Percentiles rank a stretch among this genome's conserved stretches.
Evolutionary conservation across 192 early-diverging fungal genomes (phyloP).

Genomic region (Backusella luteola): DNA sequence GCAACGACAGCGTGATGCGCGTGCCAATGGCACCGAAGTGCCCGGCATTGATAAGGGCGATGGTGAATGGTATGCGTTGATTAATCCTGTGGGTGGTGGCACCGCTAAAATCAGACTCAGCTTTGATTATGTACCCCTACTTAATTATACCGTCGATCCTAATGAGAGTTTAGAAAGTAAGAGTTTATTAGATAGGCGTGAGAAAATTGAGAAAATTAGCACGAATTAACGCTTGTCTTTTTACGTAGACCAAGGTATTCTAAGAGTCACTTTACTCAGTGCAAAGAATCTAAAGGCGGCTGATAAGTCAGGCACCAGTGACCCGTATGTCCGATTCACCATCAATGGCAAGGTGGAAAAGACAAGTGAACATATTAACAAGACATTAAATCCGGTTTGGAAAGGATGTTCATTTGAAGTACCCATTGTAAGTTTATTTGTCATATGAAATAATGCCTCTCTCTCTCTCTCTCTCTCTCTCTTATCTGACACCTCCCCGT

Average conservation of each 20-base stretch:
- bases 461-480: no score
- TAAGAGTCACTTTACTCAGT: slow-evolving; percentile 34
- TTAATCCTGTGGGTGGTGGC: neutral
- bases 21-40: neutral
- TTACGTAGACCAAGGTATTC: slow-evolving; percentile 36
- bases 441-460: no score
- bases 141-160: slow-evolving; percentile 25
- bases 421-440: slow-evolving; percentile 25
- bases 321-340: slow-evolving; percentile 61
- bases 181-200: neutral
- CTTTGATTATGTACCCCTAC: slow-evolving; percentile 30
- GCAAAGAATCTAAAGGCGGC: slow-evolving; percentile 33
- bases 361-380: slow-evolving; percentile 58
- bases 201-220: neutral
- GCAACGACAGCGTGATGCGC: neutral
- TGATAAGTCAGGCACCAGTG: slow-evolving; percentile 51
- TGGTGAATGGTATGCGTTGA: slow-evolving; percentile 30
- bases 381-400: slow-evolving; percentile 61
- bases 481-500: neutral
- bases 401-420: slow-evolving; percentile 28
- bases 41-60: slow-evolving; percentile 8
- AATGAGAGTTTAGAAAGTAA: slow-evolving; percentile 40
- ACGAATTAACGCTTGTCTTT: neutral
- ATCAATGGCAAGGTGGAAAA: slow-evolving; percentile 58
- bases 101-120: slow-evolving; percentile 26